These are phyloP conservation scores for Jacaranda mimosifolia DNA, from an alignment of 257 asterid genomes.

Conservation along the genomic window DNA sequence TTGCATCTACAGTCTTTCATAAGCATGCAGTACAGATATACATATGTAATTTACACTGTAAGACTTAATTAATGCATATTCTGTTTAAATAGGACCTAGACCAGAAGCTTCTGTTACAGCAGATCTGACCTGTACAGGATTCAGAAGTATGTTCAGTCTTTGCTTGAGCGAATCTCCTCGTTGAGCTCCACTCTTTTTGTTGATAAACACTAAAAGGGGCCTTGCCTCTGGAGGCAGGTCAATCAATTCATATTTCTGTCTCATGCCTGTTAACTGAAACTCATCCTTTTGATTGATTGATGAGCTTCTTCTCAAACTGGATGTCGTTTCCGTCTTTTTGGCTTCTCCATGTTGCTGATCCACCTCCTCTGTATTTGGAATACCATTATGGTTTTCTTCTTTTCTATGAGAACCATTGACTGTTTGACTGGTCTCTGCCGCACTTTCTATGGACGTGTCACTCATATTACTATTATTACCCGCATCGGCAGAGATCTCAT, in stretches of 20 bases:
- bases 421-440: slow-evolving; percentile 50
- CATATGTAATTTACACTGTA: neutral
- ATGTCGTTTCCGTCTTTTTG: slow-evolving; percentile 56
- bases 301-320: slow-evolving; percentile 70
- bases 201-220: slow-evolving; percentile 86
- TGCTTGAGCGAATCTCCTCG: slow-evolving; percentile 85
- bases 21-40: neutral
- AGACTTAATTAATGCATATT: slow-evolving; percentile 13
- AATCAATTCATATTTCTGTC: slow-evolving; percentile 79
- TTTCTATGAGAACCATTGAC: slow-evolving; percentile 55
- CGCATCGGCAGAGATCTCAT: slow-evolving; percentile 58
- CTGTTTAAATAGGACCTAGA: slow-evolving; percentile 16
- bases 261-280: slow-evolving; percentile 55
- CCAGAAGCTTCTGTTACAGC: slow-evolving; percentile 22
- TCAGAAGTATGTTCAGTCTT: slow-evolving; percentile 82
- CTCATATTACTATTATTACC: slow-evolving; percentile 59
- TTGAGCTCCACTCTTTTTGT: slow-evolving; percentile 99
- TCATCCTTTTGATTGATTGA: slow-evolving; percentile 77
- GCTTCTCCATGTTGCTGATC: slow-evolving; percentile 58
- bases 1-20: slow-evolving; percentile 15
- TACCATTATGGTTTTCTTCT: slow-evolving; percentile 64
- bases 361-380: slow-evolving; percentile 50
- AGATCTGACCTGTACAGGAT: slow-evolving; percentile 92
- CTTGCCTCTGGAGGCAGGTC: slow-evolving; percentile 94
- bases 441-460: slow-evolving; percentile 63